Evolutionary conservation across 179 eudicot genomes (phyloP), one percentile per base, ranked within the genome.

Genomic region (Actinidia polygama): DNA sequence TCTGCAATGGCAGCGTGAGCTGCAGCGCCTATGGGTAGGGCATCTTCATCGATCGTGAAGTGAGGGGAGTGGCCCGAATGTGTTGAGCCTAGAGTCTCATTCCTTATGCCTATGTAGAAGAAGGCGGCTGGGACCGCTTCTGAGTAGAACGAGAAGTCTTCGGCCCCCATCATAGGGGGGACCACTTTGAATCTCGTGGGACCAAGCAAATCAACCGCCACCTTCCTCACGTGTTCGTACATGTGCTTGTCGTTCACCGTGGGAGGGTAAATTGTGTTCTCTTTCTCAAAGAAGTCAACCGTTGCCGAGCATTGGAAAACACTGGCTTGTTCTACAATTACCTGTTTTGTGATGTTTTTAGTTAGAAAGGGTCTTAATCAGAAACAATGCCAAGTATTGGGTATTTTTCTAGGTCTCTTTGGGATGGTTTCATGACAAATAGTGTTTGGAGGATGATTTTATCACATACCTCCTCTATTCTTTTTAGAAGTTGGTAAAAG

Each of bases 101-200:
- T 94, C 87, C 78, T 88, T 40, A 91, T 87, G 7, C 98, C 98
- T 0, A 95, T 83, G 71, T 78, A 92, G 84, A 83, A 92, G 82
- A 93, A 95, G 6, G 90, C 92, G 6, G 96, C 92, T 0, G 97
- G 96, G 4, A 95, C 79, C 14, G 81, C 87, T 78, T 90, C 80
- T 0, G 96, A 86, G 85, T 87, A 95, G 79, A 95, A 95, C 3
- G 98, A 89, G 88, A 95, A 95, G 80, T 95, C 98, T 87, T 95
- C 98, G 0, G 97, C 89, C 0, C 98, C 98, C 97, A 95, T 92
- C 47, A 92, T 24, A 0, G 92, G 94, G 0, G 80, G 82, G 12
- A 88, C 93, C 5, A 87, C 87, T 53, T 50, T 71, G 80, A 92
- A 94, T 12, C 79, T 86, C 2, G 80, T 68, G 0, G 83, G 76